Evolutionary conservation across 345 rosid genomes (phyloP).

Genomic region (Salix dunnii): DNA sequence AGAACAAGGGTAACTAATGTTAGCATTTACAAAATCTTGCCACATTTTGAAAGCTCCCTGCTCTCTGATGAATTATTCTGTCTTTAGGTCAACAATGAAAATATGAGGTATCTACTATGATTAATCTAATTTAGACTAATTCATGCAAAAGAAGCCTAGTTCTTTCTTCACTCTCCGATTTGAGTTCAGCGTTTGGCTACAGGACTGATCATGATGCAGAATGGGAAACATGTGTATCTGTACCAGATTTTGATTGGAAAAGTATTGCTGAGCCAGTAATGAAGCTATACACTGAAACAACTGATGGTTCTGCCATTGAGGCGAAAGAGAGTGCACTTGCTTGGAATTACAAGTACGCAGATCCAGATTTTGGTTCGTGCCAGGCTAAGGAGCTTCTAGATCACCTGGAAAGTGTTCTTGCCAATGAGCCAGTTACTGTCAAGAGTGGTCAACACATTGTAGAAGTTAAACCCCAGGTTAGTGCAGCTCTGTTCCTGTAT

Average conservation of each 20-base stretch:
- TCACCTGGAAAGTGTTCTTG: conserved; percentile 89
- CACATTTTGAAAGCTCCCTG: neutral
- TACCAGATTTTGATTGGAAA: conserved; percentile 78
- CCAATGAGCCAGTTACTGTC: conserved; percentile 87
- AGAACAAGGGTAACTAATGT: neutral
- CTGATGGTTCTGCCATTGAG: conserved; percentile 93
- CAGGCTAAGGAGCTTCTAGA: conserved; percentile 97
- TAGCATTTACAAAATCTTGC: neutral
- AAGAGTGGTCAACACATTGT: conserved; percentile 81
- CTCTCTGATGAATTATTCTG: neutral
- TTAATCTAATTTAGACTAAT: neutral
- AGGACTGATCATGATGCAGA: conserved; percentile 61
- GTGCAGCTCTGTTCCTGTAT: conserved; percentile 1
- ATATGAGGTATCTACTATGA: neutral
- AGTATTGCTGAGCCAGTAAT: conserved; percentile 95
- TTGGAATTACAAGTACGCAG: conserved; percentile 84
- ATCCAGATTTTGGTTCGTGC: conserved; percentile 94
- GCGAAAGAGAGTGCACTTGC: conserved; percentile 80
- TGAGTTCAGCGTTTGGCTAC: conserved; percentile 12
- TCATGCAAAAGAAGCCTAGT: neutral
- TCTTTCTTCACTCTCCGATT: neutral
- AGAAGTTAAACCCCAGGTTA: conserved; percentile 98
- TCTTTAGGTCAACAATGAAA: neutral
- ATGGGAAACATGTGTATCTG: conserved; percentile 71
- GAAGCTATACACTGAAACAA: conserved; percentile 85